Percentiles rank a stretch among this genome's conserved stretches.
Evolutionary conservation across 2,329 filamentous ascomycete species (phyloP).

Genomic region (Arthrobotrys musiformis): DNA sequence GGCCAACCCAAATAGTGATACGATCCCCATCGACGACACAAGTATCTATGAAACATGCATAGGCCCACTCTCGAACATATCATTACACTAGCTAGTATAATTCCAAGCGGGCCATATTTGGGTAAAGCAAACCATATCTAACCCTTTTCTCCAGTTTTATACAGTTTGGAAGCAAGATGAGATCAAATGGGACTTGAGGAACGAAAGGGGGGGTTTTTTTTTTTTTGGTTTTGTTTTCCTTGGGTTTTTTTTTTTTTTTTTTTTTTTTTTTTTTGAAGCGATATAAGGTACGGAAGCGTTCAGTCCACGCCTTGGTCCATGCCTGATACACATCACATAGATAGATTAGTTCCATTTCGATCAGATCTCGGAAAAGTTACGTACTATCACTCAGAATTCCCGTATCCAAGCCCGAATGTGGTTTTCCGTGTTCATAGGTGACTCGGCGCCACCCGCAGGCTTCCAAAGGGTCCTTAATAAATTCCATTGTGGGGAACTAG

Average conservation of each 20-base stretch:
- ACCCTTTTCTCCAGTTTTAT: conserved; percentile 1
- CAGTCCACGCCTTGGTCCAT: conserved; percentile 52
- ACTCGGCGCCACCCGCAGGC: conserved; percentile 73
- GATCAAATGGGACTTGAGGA: background rate
- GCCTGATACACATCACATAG: conserved; percentile 5
- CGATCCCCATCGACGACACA: background rate
- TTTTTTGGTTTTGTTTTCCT: no score
- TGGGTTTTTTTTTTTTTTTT: no score
- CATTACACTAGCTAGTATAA: background rate
- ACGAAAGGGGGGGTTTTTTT: no score
- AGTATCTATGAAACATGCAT: background rate
- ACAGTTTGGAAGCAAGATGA: background rate
- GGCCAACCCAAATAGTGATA: background rate
- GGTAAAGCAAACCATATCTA: background rate
- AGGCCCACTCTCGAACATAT: background rate
- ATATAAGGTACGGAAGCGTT: background rate
- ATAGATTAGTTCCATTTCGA: background rate
- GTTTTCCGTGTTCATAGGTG: conserved; percentile 70
- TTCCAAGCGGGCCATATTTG: background rate
- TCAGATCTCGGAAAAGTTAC: background rate
- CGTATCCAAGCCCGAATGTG: conserved; percentile 58
- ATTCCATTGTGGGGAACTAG: conserved; percentile 74
- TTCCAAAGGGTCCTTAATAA: conserved; percentile 72
- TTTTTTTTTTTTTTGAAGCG: no score
- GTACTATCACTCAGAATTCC: conserved; percentile 49